Percentiles rank a stretch among this genome's conserved stretches.
Conservation (phyloP, 2,329 filamentous ascomycete species). For the Pseudonectria buxi region DNA sequence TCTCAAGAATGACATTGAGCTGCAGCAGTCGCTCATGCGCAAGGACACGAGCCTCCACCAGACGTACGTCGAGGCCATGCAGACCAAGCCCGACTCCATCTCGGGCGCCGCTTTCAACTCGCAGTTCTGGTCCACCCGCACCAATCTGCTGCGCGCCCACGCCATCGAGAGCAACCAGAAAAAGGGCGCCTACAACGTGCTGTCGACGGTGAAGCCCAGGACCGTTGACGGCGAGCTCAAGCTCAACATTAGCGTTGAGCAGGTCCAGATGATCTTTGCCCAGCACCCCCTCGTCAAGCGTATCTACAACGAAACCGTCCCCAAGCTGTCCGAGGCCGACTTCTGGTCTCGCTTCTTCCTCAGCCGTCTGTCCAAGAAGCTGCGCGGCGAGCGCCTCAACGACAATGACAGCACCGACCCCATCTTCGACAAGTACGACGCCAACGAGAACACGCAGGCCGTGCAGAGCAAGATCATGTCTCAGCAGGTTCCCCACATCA, state of each 20-base stretch:
- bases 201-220: constrained; percentile 76
- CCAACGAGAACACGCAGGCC: constrained; percentile 56
- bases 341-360: constrained; percentile 97
- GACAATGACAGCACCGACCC: constrained; percentile 71
- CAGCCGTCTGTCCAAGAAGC: constrained; percentile 80
- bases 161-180: constrained; percentile 83
- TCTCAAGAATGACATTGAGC: constrained; percentile 68
- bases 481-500: constrained; percentile 74
- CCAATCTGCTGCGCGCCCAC: constrained; percentile 80
- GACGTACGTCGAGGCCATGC: constrained; percentile 79
- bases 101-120: constrained; percentile 74
- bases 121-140: constrained; percentile 90
- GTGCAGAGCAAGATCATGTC: constrained; percentile 49
- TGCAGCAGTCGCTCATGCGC: constrained; percentile 85
- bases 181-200: constrained; percentile 85
- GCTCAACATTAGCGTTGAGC: constrained; percentile 81
- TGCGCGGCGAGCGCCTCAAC: constrained; percentile 80
- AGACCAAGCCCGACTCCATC: constrained; percentile 78
- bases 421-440: constrained; percentile 80
- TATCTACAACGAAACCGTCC: constrained; percentile 90
- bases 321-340: constrained; percentile 66
- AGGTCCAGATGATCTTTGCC: constrained; percentile 85
- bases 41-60: constrained; percentile 68
- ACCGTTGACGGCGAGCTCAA: constrained; percentile 51
- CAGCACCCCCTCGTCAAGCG: constrained; percentile 87